Conservation (phyloP, 805 yeast genomes). For the Debaryomyces prosopidis region DNA sequence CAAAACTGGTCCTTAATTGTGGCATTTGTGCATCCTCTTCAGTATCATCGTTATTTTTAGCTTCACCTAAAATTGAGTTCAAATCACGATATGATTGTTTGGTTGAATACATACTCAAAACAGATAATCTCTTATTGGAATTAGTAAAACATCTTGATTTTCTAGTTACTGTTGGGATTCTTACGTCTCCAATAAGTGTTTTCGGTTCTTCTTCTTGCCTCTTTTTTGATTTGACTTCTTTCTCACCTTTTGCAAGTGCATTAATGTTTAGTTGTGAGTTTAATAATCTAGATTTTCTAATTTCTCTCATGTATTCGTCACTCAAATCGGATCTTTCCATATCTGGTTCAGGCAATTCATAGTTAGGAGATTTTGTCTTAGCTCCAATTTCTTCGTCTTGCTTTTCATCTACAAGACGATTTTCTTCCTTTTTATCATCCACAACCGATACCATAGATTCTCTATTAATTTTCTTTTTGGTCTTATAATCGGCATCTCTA, state of each 20-base stretch:
- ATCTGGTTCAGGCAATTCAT: slow-evolving; percentile 39
- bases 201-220: slow-evolving; percentile 39
- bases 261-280: slow-evolving; percentile 37
- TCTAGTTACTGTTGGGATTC: slow-evolving; percentile 71
- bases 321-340: slow-evolving; percentile 36
- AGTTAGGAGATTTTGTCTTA: slow-evolving; percentile 16
- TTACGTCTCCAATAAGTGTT: slow-evolving; percentile 57
- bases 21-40: slow-evolving; percentile 21
- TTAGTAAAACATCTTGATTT: slow-evolving; percentile 61
- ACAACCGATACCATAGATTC: slow-evolving; percentile 37
- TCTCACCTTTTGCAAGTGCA: slow-evolving; percentile 15
- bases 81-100: slow-evolving; percentile 63
- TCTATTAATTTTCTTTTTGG: slow-evolving; percentile 20
- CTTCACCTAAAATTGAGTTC: slow-evolving; percentile 36
- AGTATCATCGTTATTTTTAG: slow-evolving; percentile 19
- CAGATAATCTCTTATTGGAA: slow-evolving; percentile 67
- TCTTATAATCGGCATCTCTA: slow-evolving; percentile 14
- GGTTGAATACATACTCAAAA: slow-evolving; percentile 71
- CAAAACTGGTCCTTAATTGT: slow-evolving; percentile 40
- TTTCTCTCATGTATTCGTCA: slow-evolving; percentile 46
- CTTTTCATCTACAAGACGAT: not conserved
- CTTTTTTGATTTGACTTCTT: slow-evolving; percentile 18
- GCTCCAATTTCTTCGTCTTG: not conserved
- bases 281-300: slow-evolving; percentile 43
- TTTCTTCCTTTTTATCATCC: slow-evolving; percentile 14